phyloP scores from a whole-genome alignment of 495 filamentous ascomycete genomes.

The Lepidopterella palustris region DNA sequence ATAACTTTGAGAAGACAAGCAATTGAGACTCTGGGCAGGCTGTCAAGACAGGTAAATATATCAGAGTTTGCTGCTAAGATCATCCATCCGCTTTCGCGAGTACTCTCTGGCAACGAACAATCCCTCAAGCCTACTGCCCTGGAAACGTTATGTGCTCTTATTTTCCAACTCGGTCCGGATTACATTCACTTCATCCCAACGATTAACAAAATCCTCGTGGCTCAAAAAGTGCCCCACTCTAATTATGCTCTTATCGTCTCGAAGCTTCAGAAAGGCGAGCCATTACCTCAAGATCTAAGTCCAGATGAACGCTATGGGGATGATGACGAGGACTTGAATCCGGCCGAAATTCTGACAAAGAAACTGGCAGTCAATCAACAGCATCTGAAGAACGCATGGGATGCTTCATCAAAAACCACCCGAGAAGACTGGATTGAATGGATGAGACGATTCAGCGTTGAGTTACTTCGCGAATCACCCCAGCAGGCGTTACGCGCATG shows the following conservation, averaged over 20 bases:
- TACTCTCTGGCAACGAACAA: conserved; percentile 66
- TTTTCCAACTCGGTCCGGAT: conserved; percentile 91
- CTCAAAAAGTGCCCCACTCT: conserved; percentile 67
- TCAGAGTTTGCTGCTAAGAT: conserved; percentile 95
- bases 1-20: conserved; percentile 72
- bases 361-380: conserved; percentile 94
- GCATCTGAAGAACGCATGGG: conserved; percentile 96
- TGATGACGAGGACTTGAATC: conserved; percentile 66
- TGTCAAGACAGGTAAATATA: conserved; percentile 95
- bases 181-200: conserved; percentile 89
- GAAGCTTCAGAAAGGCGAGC: conserved; percentile 89
- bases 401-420: conserved; percentile 89
- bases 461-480: conserved; percentile 89
- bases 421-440: conserved; percentile 98
- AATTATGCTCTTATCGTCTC: conserved; percentile 87
- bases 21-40: conserved; percentile 88
- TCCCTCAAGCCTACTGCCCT: conserved; percentile 75
- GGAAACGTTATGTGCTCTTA: conserved; percentile 89
- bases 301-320: conserved; percentile 78
- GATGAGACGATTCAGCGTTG: conserved; percentile 94
- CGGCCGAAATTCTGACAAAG: conserved; percentile 80
- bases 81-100: conserved; percentile 78
- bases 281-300: conserved; percentile 87
- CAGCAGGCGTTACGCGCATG: conserved; percentile 91
- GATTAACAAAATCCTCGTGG: conserved; percentile 61